Base-by-base conservation (phyloP, 2,329 filamentous ascomycete species). In the Xylariaceae sp. region DNA sequence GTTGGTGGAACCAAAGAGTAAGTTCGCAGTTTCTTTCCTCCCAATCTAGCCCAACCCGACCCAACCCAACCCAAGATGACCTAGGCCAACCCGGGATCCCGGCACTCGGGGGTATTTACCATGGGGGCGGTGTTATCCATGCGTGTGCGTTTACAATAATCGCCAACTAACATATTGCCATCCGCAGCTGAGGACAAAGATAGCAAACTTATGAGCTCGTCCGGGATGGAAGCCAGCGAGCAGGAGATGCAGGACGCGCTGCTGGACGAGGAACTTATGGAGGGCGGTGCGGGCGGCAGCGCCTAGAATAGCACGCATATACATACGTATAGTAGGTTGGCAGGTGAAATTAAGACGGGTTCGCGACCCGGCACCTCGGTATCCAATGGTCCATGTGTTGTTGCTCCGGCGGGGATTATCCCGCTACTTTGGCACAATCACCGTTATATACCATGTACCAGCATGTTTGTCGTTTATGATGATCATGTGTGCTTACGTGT, bases 1-100 rank as follows among this genome's bases (percentile, higher is more conserved):
- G 7, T 82, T 96, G 1, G 87, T 93, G 44, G 93, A 96, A 67
- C 84, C 90, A n/a, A 89, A 75, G 71, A 87, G 85, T 88, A 76
- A 79, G 84, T 81, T 37, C 5, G 41, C 32, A 12, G 14, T 37
- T 16, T 37, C 7, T 16, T 4, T 12, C 12, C 5, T 29, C 19
- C 48, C 45, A 46, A 45, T 16, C 19, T 45, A 56, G 23, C 40
- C 47, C 60, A 53, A 61, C 46, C 37, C 20, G 16, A 48, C 14
- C 23, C 23, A 26, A 4, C 44, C 47, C 60, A 50, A 60, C 46
- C 23, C 26, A 20, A 48, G n/a, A 10, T 44, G 45, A 44, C 16
- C 19, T 44, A 56, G 23, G 40, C 47, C 60, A 50, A 61, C 46
- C 37, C 26, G 16, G 47, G 14, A 23, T 14, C 42, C 50, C 41